Evolutionary conservation across 768 basidiomycete genomes (phyloP).

Genomic region (Filobasidium floriforme): DNA sequence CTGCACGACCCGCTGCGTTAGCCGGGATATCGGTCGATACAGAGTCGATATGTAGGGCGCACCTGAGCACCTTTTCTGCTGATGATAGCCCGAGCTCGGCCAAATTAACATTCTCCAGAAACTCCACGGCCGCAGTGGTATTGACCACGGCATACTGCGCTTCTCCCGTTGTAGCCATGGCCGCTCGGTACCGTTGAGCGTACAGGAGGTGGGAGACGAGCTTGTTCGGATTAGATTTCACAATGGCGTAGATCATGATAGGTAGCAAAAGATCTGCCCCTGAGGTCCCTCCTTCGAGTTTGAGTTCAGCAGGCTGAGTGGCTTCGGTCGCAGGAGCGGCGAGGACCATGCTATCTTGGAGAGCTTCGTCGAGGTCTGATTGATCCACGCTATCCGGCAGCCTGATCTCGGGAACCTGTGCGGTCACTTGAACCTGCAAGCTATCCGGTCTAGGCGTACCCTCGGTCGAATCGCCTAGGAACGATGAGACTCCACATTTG

Average conservation of each 20-base stretch:
- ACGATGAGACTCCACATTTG: not conserved
- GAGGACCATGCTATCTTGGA: constrained; percentile 27
- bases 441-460: not conserved
- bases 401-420: constrained; percentile 16
- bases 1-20: constrained; percentile 45
- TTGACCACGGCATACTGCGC: constrained; percentile 91
- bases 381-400: constrained; percentile 25
- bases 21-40: not conserved
- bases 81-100: constrained; percentile 55
- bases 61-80: constrained; percentile 42
- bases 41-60: not conserved
- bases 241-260: constrained; percentile 85
- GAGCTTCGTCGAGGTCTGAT: constrained; percentile 35
- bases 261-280: constrained; percentile 82
- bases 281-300: constrained; percentile 9
- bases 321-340: not conserved
- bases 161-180: constrained; percentile 59
- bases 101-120: constrained; percentile 88
- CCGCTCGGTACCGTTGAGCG: constrained; percentile 55
- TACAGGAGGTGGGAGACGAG: constrained; percentile 61
- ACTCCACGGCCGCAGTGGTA: constrained; percentile 89
- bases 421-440: not conserved
- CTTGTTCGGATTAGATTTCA: constrained; percentile 79
- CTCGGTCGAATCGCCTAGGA: not conserved
- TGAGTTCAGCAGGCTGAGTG: not conserved